phyloP scores from a whole-genome alignment of 169 alveolate genomes.

The Plasmodium yoelii region DNA sequence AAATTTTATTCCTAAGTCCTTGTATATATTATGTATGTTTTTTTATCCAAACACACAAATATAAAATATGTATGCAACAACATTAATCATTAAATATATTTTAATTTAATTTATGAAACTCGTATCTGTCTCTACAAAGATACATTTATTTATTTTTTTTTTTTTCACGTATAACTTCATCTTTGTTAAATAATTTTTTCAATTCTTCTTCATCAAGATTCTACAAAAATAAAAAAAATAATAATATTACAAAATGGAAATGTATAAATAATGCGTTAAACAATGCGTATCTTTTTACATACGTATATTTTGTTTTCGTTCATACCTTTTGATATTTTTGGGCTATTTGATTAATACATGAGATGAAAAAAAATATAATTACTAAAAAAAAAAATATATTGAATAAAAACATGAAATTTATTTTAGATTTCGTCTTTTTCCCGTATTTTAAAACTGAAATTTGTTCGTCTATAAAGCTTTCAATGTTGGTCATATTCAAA shows the following conservation, averaged over 20 bases:
- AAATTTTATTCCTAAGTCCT: not conserved
- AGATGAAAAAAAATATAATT: slow-evolving; percentile 64
- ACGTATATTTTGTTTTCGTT: not conserved
- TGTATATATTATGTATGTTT: no score
- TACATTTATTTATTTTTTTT: slow-evolving; percentile 17
- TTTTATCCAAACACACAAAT: not conserved
- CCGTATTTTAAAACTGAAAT: slow-evolving; percentile 69
- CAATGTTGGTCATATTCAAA: slow-evolving; percentile 41
- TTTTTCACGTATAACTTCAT: slow-evolving; percentile 11
- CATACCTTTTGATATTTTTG: slow-evolving; percentile 70
- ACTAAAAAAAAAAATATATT: slow-evolving; percentile 73
- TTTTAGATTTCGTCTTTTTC: slow-evolving; percentile 31
- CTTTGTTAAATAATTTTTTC: slow-evolving; percentile 14
- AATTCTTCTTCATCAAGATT: slow-evolving; percentile 70
- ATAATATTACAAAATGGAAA: not conserved
- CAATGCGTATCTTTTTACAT: not conserved
- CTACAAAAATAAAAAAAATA: slow-evolving; percentile 31
- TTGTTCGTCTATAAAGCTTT: slow-evolving; percentile 44
- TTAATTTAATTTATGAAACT: slow-evolving; percentile 4
- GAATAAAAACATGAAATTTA: slow-evolving; percentile 72
- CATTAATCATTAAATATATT: not conserved
- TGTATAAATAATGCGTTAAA: not conserved
- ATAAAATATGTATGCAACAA: not conserved
- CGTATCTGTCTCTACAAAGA: not conserved
- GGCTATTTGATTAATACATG: slow-evolving; percentile 74